Evolutionary conservation across 2,329 filamentous ascomycete genomes (phyloP), one percentile per base, ranked within the genome.

Genomic region (Fulvia fulva): DNA sequence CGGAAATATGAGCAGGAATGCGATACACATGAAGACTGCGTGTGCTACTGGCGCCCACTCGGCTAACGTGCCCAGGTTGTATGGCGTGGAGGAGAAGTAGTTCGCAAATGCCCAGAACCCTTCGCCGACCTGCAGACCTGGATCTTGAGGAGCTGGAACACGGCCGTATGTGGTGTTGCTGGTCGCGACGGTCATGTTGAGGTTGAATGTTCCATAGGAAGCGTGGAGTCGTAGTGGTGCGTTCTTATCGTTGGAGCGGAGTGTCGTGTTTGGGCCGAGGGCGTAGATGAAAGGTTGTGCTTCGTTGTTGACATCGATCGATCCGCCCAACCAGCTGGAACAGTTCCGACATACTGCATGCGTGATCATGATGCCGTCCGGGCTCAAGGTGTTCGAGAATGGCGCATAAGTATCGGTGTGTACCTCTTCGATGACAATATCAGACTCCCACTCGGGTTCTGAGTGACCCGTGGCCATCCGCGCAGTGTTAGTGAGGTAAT

Each of bases 211-310:
- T 3, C 75, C 75, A 55, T 75, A 76, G n/a, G 67, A 62, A 14
- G 68, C 57, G 57, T 78, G 76, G 0, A 74, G 65, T 34, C 69
- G 65, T n/a, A 78, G 65, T 26, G 67, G 62, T 0, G 75, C 75
- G 28, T 69, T 64, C 1, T 47, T 64, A 1, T 70, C 66, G 51
- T 75, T 60, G 32, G 58, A 63, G 23, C 56, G 14, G 63, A 76
- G 55, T 58, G 67, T 51, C 67, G 52, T 45, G 9, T 71, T 68
- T 7, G 70, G 68, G 2, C 76, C 76, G 7, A 78, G 73, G 3
- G 75, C 76, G 57, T 74, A 78, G 25, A 77, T 73, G 70, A 77
- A 77, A 1, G 74, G 73, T 23, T 76, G 71, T 0, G 63, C 34
- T 0, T 61, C 64, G 37, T 66, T 69, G 5, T 65, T 68, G 0